Evolutionary conservation across 352 stramenopile species (phyloP).

Genomic region (Phytophthora crassamura): DNA sequence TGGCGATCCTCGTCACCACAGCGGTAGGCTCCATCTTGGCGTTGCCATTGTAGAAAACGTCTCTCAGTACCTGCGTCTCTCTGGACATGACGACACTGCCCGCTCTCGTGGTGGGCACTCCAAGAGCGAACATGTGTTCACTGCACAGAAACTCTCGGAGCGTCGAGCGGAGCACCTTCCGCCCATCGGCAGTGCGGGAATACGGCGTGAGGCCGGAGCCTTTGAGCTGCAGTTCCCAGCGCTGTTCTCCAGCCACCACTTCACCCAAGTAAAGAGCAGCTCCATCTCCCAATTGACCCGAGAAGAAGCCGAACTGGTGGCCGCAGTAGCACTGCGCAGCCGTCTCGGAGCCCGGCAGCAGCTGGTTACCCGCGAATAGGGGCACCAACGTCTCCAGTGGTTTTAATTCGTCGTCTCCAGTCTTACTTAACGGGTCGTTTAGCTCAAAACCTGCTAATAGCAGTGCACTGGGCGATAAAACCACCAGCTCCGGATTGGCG

Average conservation of each 20-base stretch:
- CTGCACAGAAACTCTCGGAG: constrained; percentile 97
- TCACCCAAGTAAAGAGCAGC: constrained; percentile 91
- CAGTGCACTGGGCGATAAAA: constrained; percentile 58
- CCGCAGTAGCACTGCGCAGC: constrained; percentile 92
- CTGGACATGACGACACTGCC: constrained; percentile 78
- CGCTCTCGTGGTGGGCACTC: constrained; percentile 94
- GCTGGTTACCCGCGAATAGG: constrained; percentile 75
- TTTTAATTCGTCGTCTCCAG: constrained; percentile 27
- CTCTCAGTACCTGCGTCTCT: constrained; percentile 74
- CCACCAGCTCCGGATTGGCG: constrained; percentile 61
- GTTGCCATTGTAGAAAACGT: constrained; percentile 92
- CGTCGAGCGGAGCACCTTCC: constrained; percentile 93
- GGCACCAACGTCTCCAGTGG: constrained; percentile 54
- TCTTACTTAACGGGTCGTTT: too few species aligned
- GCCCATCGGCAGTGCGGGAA: constrained; percentile 93
- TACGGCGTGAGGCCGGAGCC: constrained; percentile 96
- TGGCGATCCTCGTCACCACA: constrained; percentile 90
- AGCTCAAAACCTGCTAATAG: constrained; percentile 71
- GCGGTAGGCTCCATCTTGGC: constrained; percentile 81
- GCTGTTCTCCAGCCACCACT: constrained; percentile 51
- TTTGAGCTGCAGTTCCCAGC: constrained; percentile 97
- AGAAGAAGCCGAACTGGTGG: constrained; percentile 94
- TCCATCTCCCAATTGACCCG: constrained; percentile 91
- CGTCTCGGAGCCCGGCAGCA: constrained; percentile 77
- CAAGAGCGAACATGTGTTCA: constrained; percentile 96